These are phyloP conservation scores for Takashimella tepidaria DNA, from an alignment of 1,284 basidiomycete species.

Conservation along the genomic window DNA sequence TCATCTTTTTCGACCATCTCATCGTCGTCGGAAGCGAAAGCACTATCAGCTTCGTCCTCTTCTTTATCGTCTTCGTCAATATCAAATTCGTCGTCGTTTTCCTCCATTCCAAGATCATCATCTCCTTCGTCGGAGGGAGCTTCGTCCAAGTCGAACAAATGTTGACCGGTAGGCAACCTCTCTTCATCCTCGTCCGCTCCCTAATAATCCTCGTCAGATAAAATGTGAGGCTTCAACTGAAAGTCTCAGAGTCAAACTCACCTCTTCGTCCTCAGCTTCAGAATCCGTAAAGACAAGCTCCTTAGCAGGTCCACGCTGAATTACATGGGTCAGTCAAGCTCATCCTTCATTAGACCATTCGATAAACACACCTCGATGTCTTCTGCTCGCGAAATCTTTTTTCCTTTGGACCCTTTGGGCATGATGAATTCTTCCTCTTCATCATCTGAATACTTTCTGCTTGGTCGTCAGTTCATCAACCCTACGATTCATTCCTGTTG, in stretches of 20 bases:
- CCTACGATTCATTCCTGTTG: background rate
- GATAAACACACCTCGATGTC: slow-evolving; percentile 46
- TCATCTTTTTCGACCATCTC: slow-evolving; percentile 22
- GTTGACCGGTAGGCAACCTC: slow-evolving; percentile 39
- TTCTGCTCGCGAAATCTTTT: slow-evolving; percentile 47
- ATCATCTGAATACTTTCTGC: slow-evolving; percentile 47
- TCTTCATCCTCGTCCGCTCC: slow-evolving; percentile 35
- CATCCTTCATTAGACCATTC: no score
- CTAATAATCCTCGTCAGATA: no score
- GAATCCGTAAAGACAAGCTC: slow-evolving; percentile 60
- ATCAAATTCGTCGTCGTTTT: slow-evolving; percentile 53
- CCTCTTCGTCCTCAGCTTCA: slow-evolving; percentile 55
- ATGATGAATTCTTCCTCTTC: slow-evolving; percentile 57
- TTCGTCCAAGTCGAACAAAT: slow-evolving; percentile 47
- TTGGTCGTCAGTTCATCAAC: slow-evolving; percentile 4
- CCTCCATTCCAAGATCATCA: slow-evolving; percentile 26
- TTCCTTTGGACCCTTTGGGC: slow-evolving; percentile 49
- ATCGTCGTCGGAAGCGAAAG: slow-evolving; percentile 41
- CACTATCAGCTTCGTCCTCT: slow-evolving; percentile 54
- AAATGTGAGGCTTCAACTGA: no score
- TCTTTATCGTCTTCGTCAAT: slow-evolving; percentile 49
- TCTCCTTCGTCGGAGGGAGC: slow-evolving; percentile 37
- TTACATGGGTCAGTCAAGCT: no score
- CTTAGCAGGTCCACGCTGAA: slow-evolving; percentile 48
- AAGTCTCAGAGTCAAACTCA: slow-evolving; percentile 13